Base-by-base conservation (phyloP, 495 filamentous ascomycete genomes). In the Melanomma pulvis-pyrius region DNA sequence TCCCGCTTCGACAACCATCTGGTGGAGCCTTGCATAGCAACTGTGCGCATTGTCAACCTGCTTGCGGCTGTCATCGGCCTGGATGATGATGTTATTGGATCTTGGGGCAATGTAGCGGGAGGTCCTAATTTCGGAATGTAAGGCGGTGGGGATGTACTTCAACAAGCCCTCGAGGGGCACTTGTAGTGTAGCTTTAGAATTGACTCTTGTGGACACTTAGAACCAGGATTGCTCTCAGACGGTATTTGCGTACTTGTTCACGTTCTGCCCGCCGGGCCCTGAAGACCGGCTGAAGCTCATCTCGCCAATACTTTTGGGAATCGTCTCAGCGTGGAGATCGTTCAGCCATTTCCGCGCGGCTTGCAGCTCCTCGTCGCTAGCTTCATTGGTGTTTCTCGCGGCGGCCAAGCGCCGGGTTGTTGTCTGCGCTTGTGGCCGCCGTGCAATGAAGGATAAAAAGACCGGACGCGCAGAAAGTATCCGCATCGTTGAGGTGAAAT, bases 251-350 rank as follows among this genome's bases (percentile, higher is more conserved):
- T 80, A 97, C 93, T 97, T 97, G 77, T 98, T 98, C 48, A 94
- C 91, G 79, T 97, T 93, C 73, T 98, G 94, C 6, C 94, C 94
- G 21, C 94, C 94, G 11, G 93, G 90, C 0, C 94, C 94, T 60
- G 91, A 91, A n/a, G 93, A 93, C 25, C 92, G 83, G 64, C 90
- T 91, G 75, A 88, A 97, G 7, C 81, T 85, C 24, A 93, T 78
- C 55, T 87, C 83, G 57, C 88, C 85, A 50, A 85, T 71, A 49
- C 82, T 81, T 57, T 80, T 85, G 32, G 91, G 91, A 39, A 97
- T 83, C 12, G 79, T 82, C 21, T 81, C 81, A 21, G 82, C 72
- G 58, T 83, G 79, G 71, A 96, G 89, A 11, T 80, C 80, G 34
- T 80, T 75, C 34, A 88, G 84, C 93, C 94, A 98, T 73, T 82